Conservation (phyloP, 768 basidiomycete genomes). For the Vishniacozyma victoriae region DNA sequence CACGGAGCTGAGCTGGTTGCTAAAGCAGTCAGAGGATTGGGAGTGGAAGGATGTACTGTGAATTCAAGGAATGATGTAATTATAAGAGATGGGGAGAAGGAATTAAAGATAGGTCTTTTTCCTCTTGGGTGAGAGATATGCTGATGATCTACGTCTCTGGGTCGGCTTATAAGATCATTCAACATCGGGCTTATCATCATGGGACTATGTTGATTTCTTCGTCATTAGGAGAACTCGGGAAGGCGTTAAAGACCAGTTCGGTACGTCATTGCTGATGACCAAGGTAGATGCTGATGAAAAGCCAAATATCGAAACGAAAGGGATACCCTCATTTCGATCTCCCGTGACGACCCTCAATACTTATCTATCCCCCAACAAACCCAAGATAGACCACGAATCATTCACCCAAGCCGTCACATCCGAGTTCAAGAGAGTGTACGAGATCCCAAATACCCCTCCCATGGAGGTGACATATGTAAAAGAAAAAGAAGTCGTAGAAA, state of each 20-base stretch:
- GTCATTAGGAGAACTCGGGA: conserved; percentile 62
- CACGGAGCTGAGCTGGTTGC: conserved; percentile 71
- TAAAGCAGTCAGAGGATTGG: conserved; percentile 69
- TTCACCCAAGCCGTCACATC: conserved; percentile 66
- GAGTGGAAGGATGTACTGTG: conserved; percentile 61
- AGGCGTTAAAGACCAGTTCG: conserved; percentile 53
- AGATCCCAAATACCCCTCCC: not conserved
- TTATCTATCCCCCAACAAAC: conserved; percentile 77
- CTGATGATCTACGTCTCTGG: conserved; percentile 70
- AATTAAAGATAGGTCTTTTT: conserved; percentile 73
- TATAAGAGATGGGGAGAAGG: conserved; percentile 50
- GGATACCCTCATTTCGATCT: not conserved
- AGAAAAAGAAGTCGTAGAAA: conserved; percentile 18
- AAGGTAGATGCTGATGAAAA: not conserved
- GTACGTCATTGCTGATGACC: conserved; percentile 27
- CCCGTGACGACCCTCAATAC: not conserved
- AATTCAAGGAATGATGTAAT: conserved; percentile 92
- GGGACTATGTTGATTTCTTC: conserved; percentile 97
- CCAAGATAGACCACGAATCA: conserved; percentile 62
- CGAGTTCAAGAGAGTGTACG: conserved; percentile 55
- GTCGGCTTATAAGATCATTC: conserved; percentile 93
- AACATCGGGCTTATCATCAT: conserved; percentile 87
- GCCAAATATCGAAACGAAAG: not conserved
- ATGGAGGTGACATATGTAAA: not conserved
- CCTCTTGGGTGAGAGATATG: not conserved